Evolutionary conservation across 164 flowering plant genomes (phyloP), one percentile per base, ranked within the genome.

Genomic region (Stephania cephalantha): DNA sequence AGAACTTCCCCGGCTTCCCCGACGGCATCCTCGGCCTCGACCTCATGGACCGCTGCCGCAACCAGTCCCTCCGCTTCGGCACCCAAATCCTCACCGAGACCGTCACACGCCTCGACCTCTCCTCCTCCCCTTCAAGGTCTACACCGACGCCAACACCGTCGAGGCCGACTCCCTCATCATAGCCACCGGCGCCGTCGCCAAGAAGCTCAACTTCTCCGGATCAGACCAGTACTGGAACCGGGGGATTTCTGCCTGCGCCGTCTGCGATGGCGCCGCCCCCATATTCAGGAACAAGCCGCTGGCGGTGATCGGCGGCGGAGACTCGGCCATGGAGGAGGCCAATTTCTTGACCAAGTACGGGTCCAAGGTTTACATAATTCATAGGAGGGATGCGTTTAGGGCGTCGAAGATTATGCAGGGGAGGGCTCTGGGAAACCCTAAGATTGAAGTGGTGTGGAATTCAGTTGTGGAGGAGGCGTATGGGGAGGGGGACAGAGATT

Each of bases 311-410:
- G 99, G 99, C 0, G 98, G 99, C 9, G 98, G 98, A 0, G 99
- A 95, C 74, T 93, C 99, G 5, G 98, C 99, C 1, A 95, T 93
- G 97, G 99, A 95, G 75, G 98, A 95, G 71, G 97, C 97, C 5
- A 93, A 74, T 20, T 93, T 86, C 78, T 81, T 95, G 53, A 93
- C 98, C 10, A 95, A 93, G 80, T 95, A 86, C 68, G 99, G 92
- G 0, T 91, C 95, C 0, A 88, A 83, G 77, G 99, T 95, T 13
- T 86, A 88, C 65, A 88, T 95, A 6, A 84, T 95, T 45, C 98
- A 93, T 52, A 48, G 99, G 70, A 85, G 99, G 81, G 94, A 86
- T 71, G 72, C 71, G 2, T 91, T 96, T 73, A 86, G 98, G 85
- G 97, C 97, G 4, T 91, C 97, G 2, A 94, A 94, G 88, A 90